Conservation (phyloP, 495 filamentous ascomycete genomes). For the Hyaloscypha hepaticicola region DNA sequence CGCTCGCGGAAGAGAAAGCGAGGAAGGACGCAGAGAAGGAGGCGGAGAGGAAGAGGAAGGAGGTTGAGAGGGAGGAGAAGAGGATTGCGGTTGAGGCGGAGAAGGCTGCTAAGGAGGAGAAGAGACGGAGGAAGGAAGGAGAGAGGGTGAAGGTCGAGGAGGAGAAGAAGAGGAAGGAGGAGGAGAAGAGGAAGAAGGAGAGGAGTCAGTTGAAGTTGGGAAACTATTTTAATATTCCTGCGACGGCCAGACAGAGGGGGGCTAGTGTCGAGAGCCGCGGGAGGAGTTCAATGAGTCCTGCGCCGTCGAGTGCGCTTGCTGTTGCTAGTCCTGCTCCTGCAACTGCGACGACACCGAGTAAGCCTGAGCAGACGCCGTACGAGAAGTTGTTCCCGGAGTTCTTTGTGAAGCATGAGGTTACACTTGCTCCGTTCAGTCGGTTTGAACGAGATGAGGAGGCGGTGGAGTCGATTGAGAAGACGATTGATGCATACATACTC, state of each 20-base stretch:
- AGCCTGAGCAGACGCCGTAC: conserved; percentile 57
- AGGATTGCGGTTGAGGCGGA: conserved; percentile 23
- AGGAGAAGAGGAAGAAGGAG: conserved; percentile 70
- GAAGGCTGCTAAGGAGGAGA: conserved; percentile 36
- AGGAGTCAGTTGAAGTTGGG: conserved; percentile 50
- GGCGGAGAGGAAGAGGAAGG: conserved; percentile 33
- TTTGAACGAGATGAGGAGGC: conserved; percentile 56
- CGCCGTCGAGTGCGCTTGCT: conserved; percentile 15
- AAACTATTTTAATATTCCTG: conserved; percentile 51
- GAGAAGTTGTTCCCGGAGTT: conserved; percentile 74
- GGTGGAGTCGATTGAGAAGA: conserved; percentile 48
- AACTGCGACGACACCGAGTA: conserved; percentile 18
- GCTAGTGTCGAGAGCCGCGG: conserved; percentile 35
- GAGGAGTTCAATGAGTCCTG: conserved; percentile 26
- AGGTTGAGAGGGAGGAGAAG: conserved; percentile 37
- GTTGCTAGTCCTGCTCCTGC: conserved; percentile 5
- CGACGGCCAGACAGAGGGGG: conserved; percentile 40
- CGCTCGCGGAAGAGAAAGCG: conserved; percentile 35
- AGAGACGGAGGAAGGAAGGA: conserved; percentile 47
- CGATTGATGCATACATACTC: conserved; percentile 45
- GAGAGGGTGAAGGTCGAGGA: conserved; percentile 30
- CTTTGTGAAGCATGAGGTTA: conserved; percentile 66
- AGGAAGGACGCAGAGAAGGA: conserved; percentile 40
- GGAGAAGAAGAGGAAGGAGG: conserved; percentile 35
- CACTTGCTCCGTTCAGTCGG: conserved; percentile 51